Base-by-base conservation (phyloP, 495 filamentous ascomycete genomes). In the Xeromyces bisporus region DNA sequence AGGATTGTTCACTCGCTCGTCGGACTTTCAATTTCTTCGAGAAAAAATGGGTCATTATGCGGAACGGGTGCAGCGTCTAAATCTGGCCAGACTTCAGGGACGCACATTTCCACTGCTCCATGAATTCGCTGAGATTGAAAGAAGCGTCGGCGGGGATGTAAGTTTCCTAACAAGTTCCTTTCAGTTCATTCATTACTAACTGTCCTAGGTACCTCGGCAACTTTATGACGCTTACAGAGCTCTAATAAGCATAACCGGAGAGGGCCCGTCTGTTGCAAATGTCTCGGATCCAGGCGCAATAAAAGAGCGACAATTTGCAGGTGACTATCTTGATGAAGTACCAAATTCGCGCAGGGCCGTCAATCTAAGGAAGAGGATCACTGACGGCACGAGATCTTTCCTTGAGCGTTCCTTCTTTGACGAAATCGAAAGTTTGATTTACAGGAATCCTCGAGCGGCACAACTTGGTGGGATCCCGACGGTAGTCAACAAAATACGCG, bases 381-480 rank as follows among this genome's bases (percentile, higher is more conserved):
- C 93, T 12, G 65, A 75, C 35, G 84, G 85, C 3, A 84, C 80
- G 18, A 73, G 77, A 37, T 48, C 48, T 14, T 87, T 71, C 47
- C 55, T 94, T 20, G 86, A 94, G 46, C 74, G 66, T 36, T 60
- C 53, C 31, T 81, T 89, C 49, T 80, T 73, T 41, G 55, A 62
- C 26, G 69, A 82, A 34, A 60, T 93, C 23, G 77, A 92, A 39
- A 56, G 47, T n/a, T 51, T 75, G 13, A 77, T 96, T 34, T 55
- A 68, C 17, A 87, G 79, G 46, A 79, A 87, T 44, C 84, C 86
- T 3, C 68, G 75, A 29, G 84, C 93, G 47, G 91, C 89, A 7
- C 82, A 80, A 44, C 58, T 93, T 32, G 89, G 89, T 20, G 89
- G 89, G 36, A 71, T 83, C 21, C 89, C 89, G 0, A 80, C 81